phyloP scores from a whole-genome alignment of 2,329 filamentous ascomycete species.

The Curvularia hawaiiensis region DNA sequence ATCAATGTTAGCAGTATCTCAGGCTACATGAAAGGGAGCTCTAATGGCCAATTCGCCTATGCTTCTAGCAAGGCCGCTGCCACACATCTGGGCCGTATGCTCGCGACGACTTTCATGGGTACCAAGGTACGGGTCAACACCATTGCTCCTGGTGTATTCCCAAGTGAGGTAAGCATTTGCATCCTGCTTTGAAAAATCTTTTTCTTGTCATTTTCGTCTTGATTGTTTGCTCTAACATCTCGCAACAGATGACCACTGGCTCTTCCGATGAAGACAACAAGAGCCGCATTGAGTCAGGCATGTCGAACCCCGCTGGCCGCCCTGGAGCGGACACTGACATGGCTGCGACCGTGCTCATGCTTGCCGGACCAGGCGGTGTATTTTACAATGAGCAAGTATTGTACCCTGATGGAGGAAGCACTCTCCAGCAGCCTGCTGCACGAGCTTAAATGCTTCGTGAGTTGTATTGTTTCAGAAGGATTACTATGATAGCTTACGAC shows the following conservation, averaged over 20 bases:
- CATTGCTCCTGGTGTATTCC: slow-evolving; percentile 51
- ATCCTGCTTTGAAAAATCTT: not conserved
- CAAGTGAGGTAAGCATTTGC: slow-evolving; percentile 37
- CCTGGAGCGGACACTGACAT: slow-evolving; percentile 50
- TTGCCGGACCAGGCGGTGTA: slow-evolving; percentile 57
- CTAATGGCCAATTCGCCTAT: slow-evolving; percentile 59
- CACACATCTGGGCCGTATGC: slow-evolving; percentile 53
- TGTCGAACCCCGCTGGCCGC: slow-evolving; percentile 52
- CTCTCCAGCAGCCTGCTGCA: slow-evolving; percentile 18
- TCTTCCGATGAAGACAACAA: slow-evolving; percentile 55
- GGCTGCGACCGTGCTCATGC: slow-evolving; percentile 50
- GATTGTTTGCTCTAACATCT: not conserved
- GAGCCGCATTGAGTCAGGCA: slow-evolving; percentile 48
- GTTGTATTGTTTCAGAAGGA: not conserved
- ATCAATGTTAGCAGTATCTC: slow-evolving; percentile 61
- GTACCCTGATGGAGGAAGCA: slow-evolving; percentile 54
- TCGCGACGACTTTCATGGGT: slow-evolving; percentile 52
- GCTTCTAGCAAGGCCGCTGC: slow-evolving; percentile 55
- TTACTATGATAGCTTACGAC: not conserved
- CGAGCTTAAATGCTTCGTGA: slow-evolving; percentile 54
- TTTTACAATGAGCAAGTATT: slow-evolving; percentile 62
- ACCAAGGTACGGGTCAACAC: slow-evolving; percentile 49
- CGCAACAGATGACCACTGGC: slow-evolving; percentile 54
- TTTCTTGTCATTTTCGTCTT: not conserved
- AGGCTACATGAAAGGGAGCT: slow-evolving; percentile 56